A percentile compares a stretch with the other conserved stretches of the same genome.
These are phyloP conservation scores for Phaffia rhodozyma DNA, from an alignment of 1,284 basidiomycete species.

Conservation along the genomic window DNA sequence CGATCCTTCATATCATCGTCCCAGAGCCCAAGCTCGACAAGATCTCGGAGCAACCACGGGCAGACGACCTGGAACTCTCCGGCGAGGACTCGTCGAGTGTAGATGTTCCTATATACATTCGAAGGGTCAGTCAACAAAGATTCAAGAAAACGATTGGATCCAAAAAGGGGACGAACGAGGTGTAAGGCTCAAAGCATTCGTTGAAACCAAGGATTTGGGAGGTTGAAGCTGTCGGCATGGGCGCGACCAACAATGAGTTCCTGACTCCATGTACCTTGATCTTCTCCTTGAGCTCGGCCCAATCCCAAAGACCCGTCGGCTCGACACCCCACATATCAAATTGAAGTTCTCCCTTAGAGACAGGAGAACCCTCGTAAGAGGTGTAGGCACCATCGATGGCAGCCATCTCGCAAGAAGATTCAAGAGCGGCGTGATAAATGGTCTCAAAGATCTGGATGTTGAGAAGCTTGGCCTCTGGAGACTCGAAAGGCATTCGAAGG, in stretches of 20 bases:
- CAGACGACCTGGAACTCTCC: conserved; percentile 99
- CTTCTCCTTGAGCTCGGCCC: conserved; percentile 75
- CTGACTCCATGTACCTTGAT: conserved; percentile 76
- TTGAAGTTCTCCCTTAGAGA: conserved; percentile 77
- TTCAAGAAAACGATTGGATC: neutral
- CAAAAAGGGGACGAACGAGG: conserved; percentile 46
- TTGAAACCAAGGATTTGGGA: conserved; percentile 98
- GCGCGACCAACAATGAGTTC: conserved; percentile 89
- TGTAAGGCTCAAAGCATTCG: conserved; percentile 97
- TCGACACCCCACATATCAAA: conserved; percentile 92
- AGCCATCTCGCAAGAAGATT: conserved; percentile 85
- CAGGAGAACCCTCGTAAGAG: conserved; percentile 84
- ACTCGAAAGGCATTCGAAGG: conserved; percentile 91
- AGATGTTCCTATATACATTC: conserved; percentile 65
- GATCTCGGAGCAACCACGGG: conserved; percentile 93
- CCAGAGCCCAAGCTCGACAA: conserved; percentile 93
- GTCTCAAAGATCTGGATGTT: conserved; percentile 98
- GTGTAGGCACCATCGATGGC: conserved; percentile 72
- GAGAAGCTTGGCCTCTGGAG: conserved; percentile 69
- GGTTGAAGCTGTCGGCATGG: conserved; percentile 98
- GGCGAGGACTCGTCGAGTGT: conserved; percentile 96
- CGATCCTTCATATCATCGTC: conserved; percentile 98
- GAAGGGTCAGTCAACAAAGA: neutral
- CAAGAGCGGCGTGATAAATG: conserved; percentile 91
- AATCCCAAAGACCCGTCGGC: conserved; percentile 92